A percentile compares a stretch with the other conserved stretches of the same genome.
Evolutionary conservation across 2,329 filamentous ascomycete genomes (phyloP).

Genomic region (Boeremia exigua): DNA sequence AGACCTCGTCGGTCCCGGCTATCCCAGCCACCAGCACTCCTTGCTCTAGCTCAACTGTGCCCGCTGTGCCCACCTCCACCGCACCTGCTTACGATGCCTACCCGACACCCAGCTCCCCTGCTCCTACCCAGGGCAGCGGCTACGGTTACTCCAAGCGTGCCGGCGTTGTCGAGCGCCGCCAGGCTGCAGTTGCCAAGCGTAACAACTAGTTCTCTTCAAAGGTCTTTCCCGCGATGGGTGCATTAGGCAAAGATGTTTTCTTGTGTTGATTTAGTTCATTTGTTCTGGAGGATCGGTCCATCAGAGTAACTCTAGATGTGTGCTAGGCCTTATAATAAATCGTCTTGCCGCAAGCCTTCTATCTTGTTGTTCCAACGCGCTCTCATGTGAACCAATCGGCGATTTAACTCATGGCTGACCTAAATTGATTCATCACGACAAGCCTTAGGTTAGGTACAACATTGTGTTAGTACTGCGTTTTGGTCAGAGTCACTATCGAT

Average conservation of each 20-base stretch:
- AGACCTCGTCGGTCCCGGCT: no score
- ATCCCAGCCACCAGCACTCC: not conserved
- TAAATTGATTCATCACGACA: no score
- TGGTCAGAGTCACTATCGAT: no score
- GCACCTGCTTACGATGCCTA: not conserved
- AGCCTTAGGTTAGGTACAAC: no score
- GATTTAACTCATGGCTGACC: not conserved
- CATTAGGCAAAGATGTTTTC: not conserved
- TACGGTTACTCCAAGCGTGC: slow-evolving; percentile 12
- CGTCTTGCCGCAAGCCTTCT: no score
- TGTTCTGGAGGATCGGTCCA: slow-evolving; percentile 16
- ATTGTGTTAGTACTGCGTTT: no score
- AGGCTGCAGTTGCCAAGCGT: slow-evolving; percentile 7
- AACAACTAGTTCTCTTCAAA: not conserved
- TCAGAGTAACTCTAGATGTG: no score
- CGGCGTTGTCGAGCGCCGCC: slow-evolving; percentile 10
- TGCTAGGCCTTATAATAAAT: no score
- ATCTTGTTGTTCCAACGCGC: no score
- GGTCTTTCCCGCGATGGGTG: not conserved
- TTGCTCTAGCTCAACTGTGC: no score
- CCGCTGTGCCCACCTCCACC: not conserved
- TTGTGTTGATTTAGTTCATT: slow-evolving; percentile 9
- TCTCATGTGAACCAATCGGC: no score
- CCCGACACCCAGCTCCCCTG: not conserved
- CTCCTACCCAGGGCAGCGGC: not conserved